phyloP scores from a whole-genome alignment of 768 basidiomycete genomes.

The Psilocybe azurescens region DNA sequence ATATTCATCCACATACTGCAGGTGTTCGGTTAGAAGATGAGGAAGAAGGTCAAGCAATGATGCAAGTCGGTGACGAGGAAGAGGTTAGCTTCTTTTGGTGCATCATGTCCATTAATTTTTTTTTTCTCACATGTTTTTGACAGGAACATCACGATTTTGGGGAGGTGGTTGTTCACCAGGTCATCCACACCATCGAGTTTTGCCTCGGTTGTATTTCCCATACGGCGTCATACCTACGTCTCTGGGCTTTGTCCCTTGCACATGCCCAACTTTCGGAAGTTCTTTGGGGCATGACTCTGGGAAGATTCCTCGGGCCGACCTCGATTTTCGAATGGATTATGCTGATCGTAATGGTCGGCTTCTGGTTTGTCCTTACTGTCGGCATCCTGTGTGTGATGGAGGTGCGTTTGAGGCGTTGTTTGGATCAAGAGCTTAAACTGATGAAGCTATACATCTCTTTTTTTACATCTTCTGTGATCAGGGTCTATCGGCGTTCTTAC shows the following conservation, averaged over 20 bases:
- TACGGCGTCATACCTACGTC: constrained; percentile 90
- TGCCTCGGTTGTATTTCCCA: constrained; percentile 99
- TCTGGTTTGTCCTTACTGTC: constrained; percentile 87
- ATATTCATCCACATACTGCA: constrained; percentile 53
- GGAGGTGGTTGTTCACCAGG: constrained; percentile 95
- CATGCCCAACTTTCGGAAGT: constrained; percentile 98
- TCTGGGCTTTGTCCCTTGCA: constrained; percentile 98
- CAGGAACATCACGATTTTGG: constrained; percentile 91
- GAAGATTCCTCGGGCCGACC: constrained; percentile 59
- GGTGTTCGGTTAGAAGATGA: constrained; percentile 76
- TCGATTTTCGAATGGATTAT: constrained; percentile 64
- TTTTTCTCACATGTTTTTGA: constrained; percentile 19
- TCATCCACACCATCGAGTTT: constrained; percentile 99
- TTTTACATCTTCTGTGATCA: constrained; percentile 32
- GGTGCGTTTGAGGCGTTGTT: constrained; percentile 53
- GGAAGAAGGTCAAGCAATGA: constrained; percentile 78
- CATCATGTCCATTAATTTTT: constrained; percentile 12
- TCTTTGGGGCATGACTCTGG: constrained; percentile 89
- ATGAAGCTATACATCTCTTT: constrained; percentile 4
- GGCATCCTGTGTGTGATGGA: constrained; percentile 93
- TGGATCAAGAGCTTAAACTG: constrained; percentile 10
- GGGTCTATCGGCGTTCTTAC: constrained; percentile 95
- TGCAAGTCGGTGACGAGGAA: constrained; percentile 75
- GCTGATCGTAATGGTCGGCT: constrained; percentile 51
- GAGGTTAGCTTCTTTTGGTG: constrained; percentile 58